Base-by-base conservation (phyloP, 805 yeast genomes). In the Candida wancherniae region DNA sequence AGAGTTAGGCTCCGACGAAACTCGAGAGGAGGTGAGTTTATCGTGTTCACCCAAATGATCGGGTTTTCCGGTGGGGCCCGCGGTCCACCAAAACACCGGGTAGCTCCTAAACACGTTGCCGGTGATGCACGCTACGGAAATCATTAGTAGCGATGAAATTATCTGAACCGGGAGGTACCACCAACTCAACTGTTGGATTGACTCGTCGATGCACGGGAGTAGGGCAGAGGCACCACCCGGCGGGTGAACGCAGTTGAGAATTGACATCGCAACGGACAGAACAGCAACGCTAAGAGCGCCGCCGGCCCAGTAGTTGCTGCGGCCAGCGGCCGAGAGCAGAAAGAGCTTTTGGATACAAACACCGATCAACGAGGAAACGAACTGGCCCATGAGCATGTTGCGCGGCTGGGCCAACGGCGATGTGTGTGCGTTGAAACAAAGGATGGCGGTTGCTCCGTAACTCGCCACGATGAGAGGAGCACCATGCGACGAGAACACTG, bases 221-320 rank as follows among this genome's bases (percentile, higher is more conserved):
- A 79, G 47, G 0, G 85, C 84, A 7, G 80, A 68, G 1, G 85
- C 84, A 2, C 86, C 86, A 1, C 80, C 77, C 0, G 86, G 86
- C 0, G 86, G 86, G 48, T 80, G 85, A 1, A 76, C 71, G 36
- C 77, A 69, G 39, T 75, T 75, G 4, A 67, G 51, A 1, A 75
- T 39, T 9, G 70, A 54, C 81, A 77, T 77, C 3, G 57, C 51
- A 8, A 72, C 75, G 6, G 79, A 69, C 2, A 80, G 45, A 4
- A 74, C 36, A 0, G 69, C 79, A 6, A 77, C 80, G 22, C 77
- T 59, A 18, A 79, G 47, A 0, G 80, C 79, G 2, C 78, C 84
- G 11, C 69, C 63, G 6, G 74, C 61, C 71, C 80, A 79, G 38
- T 71, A 61, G 49, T 74, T 61, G 16, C 67, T 57, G 22, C 57